A percentile compares a stretch with the other conserved stretches of the same genome.
phyloP scores from a whole-genome alignment of 768 basidiomycete genomes.

The Gloeopeniophorella convolvens region DNA sequence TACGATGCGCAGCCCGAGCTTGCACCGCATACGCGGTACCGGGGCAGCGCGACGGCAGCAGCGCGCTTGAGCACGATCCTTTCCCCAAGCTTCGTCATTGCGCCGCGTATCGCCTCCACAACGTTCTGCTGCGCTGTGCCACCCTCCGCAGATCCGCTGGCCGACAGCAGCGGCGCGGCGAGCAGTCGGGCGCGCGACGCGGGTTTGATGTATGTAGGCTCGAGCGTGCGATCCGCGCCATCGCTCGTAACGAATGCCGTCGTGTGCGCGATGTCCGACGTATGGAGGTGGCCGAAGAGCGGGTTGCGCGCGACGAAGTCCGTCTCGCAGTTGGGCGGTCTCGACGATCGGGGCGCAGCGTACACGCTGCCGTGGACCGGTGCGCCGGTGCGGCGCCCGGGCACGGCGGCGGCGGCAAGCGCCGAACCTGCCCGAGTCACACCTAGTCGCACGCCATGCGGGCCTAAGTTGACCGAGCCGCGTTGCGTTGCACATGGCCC shows the following conservation, averaged over 20 bases:
- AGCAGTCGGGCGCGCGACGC: constrained; percentile 47
- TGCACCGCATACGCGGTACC: constrained; percentile 21
- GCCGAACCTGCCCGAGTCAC: too few relatives aligned
- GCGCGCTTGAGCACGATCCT: constrained; percentile 69
- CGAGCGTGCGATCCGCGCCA: constrained; percentile 12
- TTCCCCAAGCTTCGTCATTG: constrained; percentile 74
- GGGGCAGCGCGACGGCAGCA: constrained; percentile 16
- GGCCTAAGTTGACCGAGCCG: too few relatives aligned
- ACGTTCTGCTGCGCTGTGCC: constrained; percentile 41
- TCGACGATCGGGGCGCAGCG: constrained; percentile 87
- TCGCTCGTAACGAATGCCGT: constrained; percentile 64
- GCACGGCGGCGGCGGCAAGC: constrained; percentile 62
- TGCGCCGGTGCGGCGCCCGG: constrained; percentile 54
- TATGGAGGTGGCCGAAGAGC: constrained; percentile 69
- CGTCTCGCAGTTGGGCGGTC: constrained; percentile 92
- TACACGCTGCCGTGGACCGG: constrained; percentile 45
- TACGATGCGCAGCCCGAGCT: constrained; percentile 15
- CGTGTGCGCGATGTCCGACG: constrained; percentile 78
- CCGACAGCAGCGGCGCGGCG: constrained; percentile 64
- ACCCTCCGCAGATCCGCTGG: constrained; percentile 10
- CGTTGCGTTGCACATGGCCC: too few relatives aligned
- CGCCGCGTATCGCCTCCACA: constrained; percentile 54
- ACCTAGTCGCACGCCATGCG: constrained; percentile 69
- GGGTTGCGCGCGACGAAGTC: constrained; percentile 91
- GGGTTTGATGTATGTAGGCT: constrained; percentile 36